Conservation (phyloP, 495 filamentous ascomycete species). For the Pseudevernia furfuracea region DNA sequence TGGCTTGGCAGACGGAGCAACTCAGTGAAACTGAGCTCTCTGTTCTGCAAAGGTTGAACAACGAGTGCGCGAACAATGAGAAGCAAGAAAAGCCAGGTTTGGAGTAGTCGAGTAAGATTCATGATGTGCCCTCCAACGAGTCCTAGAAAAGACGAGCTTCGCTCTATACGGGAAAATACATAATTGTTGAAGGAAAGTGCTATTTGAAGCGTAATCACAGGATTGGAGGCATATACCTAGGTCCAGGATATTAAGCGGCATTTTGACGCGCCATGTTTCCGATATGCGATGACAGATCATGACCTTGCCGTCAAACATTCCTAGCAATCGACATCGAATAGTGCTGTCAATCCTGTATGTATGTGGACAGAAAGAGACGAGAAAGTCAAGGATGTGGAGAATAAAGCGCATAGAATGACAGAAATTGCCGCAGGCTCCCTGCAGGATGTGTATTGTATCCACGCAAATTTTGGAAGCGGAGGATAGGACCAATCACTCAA, state of each 20-base stretch:
- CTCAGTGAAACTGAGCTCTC: neutral
- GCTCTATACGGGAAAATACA: neutral
- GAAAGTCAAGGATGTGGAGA: neutral
- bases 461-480: neutral
- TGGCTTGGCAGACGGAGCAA: neutral
- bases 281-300: neutral
- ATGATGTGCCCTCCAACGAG: neutral
- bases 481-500: neutral
- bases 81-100: neutral
- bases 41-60: neutral
- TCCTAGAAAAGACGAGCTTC: neutral
- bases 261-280: neutral
- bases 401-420: neutral
- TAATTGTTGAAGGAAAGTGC: neutral
- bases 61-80: neutral
- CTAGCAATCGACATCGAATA: neutral
- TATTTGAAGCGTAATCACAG: neutral
- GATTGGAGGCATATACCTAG: neutral
- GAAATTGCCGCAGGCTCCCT: too few relatives aligned
- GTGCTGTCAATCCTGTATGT: neutral
- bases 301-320: neutral
- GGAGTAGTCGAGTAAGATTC: neutral
- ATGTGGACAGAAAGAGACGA: neutral
- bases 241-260: neutral
- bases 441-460: too few relatives aligned